A percentile compares a stretch with the other conserved stretches of the same genome.
Evolutionary conservation across 345 rosid species (phyloP).

Genomic region (Eutrema heterophyllum): DNA sequence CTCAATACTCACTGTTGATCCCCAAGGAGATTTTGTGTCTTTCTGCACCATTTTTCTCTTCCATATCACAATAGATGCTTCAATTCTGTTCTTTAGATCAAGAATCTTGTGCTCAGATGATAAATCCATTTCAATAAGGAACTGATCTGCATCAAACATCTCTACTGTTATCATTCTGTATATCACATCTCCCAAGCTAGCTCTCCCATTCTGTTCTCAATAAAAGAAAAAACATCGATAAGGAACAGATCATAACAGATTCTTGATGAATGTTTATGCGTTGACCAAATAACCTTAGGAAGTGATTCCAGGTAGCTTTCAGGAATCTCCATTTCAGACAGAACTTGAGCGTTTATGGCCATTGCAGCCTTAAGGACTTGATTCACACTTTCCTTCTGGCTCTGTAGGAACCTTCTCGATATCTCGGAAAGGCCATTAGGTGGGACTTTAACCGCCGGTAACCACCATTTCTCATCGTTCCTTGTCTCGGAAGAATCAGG

Average conservation of each 20-base stretch:
- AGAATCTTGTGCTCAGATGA: conserved; percentile 80
- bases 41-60: conserved; percentile 77
- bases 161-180: conserved; percentile 74
- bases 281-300: conserved; percentile 53
- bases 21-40: conserved; percentile 79
- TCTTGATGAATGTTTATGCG: neutral
- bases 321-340: conserved; percentile 85
- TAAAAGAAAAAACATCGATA: neutral
- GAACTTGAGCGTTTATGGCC: conserved; percentile 89
- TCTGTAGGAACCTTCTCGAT: conserved; percentile 63
- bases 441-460: conserved; percentile 75
- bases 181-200: conserved; percentile 74
- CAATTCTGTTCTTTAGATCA: conserved; percentile 80
- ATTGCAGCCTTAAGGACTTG: conserved; percentile 94
- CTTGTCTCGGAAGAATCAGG: conserved; percentile 55
- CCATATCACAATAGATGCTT: conserved; percentile 91
- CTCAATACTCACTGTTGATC: conserved; percentile 77
- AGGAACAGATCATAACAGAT: neutral
- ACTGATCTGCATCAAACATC: conserved; percentile 71
- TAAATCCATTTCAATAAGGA: conserved; percentile 59
- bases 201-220: conserved; percentile 65
- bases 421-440: conserved; percentile 65
- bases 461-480: conserved; percentile 90
- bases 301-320: conserved; percentile 83
- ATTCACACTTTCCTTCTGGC: conserved; percentile 80